Base-by-base conservation (phyloP, 2,329 filamentous ascomycete genomes). In the Aspergillus ruber region DNA sequence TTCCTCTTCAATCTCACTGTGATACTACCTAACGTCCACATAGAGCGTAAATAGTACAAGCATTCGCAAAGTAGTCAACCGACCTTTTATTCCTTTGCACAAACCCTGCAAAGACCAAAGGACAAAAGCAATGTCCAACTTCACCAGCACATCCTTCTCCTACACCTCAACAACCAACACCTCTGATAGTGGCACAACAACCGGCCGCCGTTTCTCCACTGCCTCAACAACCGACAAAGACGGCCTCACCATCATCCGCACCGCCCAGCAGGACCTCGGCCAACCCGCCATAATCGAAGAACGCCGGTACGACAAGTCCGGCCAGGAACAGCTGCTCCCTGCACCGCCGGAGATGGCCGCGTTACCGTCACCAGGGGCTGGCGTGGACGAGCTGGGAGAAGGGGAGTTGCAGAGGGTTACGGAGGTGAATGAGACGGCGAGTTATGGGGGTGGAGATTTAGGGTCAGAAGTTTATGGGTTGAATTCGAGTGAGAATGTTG, bases 231-330 rank as follows among this genome's bases (percentile, higher is more conserved):
- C 64, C 18, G 56, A 65, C 15, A 55, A 56, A 0, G 55, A 65
- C 41, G 66, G 66, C 17, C 60, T 55, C 18, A 68, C 63, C 2
- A 52, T 60, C 44, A 61, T 68, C 6, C 64, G 63, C 39, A 66
- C 64, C 10, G 58, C 61, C 1, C 56, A 57, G 17, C 65, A 69
- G 45, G 64, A 66, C 29, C 56, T 69, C 2, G 66, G 66, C 20
- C 53, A 64, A 29, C 63, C 64, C 5, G 54, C 59, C 8, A 47
- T 65, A 6, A 45, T 67, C 13, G 65, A 68, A 46, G 65, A 69
- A 45, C 56, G 59, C 1, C 61, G 56, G 6, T 69, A 62, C 50
- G 65, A 69, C 49, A 53, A 51, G 5, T 57, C 58, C 3, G 65
- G 65, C 8, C 60, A 65, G 46, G 62, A 67, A 42, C 50, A 61